Base-by-base conservation (phyloP, 306 rosid genomes). In the Fagus crenata region DNA sequence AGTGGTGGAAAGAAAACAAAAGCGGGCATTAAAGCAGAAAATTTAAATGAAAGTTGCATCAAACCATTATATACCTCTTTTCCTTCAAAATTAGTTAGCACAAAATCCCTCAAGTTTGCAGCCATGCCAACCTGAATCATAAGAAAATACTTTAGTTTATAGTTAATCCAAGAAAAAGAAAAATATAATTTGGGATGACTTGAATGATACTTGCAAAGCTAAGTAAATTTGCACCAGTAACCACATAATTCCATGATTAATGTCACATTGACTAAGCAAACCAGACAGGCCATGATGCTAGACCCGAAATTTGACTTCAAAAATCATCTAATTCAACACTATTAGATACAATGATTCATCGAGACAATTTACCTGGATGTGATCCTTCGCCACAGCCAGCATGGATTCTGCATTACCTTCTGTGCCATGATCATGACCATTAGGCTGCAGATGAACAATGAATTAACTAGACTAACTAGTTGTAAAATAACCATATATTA, bases 81-180 rank as follows among this genome's bases (percentile, higher is more conserved):
- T 75, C 98, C 96, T 56, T 85, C 83, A 83, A 75, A 86, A 84
- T 90, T 79, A 49, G 96, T 92, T 56, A 90, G 85, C 80, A 90
- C 89, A 86, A 85, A 90, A 78, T 92, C 93, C 76, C 82, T 81
- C 87, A 92, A 84, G 83, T 95, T 95, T 77, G 96, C 97, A 81
- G 98, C 98, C 96, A 95, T 90, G 61, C 92, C 97, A 64, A 90
- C 90, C 98, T 94, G 85, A 43, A 81, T 54, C 80, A 74, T 49
- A 58, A 32, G 51, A 53, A 71, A 84, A 64, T 67, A 69, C 43
- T 42, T 28, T 68, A 51, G 72, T 75, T 65, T 69, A 54, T 46
- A 49, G 35, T 41, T 49, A 77, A 73, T 55, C 58, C 53, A 67
- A 39, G 39, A 37, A 49, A 12, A 42, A 68, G 11, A 60, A 11